Conservation (phyloP, 2,329 filamentous ascomycete species). For the Penicillium vulpinum region DNA sequence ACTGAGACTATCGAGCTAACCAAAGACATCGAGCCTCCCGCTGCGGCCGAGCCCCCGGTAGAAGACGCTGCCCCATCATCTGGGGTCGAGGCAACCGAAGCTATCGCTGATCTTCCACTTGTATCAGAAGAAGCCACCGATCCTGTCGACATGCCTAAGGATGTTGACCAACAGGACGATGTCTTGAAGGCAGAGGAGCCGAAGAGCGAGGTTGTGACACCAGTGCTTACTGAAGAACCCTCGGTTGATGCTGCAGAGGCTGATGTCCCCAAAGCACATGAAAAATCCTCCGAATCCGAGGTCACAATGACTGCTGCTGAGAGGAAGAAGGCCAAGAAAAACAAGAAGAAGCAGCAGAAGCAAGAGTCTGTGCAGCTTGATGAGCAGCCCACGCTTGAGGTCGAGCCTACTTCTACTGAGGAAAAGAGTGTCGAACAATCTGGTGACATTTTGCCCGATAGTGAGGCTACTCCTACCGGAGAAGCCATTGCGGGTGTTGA, state of each 20-base stretch:
- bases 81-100: not conserved
- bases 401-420: conserved; percentile 1
- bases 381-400: conserved; percentile 3
- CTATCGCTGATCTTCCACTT: not conserved
- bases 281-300: conserved; percentile 6
- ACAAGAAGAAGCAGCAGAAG: conserved; percentile 30
- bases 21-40: not conserved
- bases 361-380: conserved; percentile 17
- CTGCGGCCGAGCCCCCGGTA: not conserved
- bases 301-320: conserved; percentile 22
- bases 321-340: conserved; percentile 47
- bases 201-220: not conserved
- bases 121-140: not conserved
- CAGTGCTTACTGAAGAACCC: not conserved
- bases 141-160: not conserved
- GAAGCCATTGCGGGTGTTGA: not conserved
- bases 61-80: not conserved
- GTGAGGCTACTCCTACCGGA: not conserved
- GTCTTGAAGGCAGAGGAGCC: not conserved
- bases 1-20: not conserved
- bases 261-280: not conserved
- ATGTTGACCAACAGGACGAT: not conserved
- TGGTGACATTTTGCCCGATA: not conserved
- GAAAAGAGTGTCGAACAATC: conserved; percentile 1
- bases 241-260: not conserved